A percentile compares a stretch with the other conserved stretches of the same genome.
phyloP scores from a whole-genome alignment of 441 rosid species.

The Populus trichocarpa region DNA sequence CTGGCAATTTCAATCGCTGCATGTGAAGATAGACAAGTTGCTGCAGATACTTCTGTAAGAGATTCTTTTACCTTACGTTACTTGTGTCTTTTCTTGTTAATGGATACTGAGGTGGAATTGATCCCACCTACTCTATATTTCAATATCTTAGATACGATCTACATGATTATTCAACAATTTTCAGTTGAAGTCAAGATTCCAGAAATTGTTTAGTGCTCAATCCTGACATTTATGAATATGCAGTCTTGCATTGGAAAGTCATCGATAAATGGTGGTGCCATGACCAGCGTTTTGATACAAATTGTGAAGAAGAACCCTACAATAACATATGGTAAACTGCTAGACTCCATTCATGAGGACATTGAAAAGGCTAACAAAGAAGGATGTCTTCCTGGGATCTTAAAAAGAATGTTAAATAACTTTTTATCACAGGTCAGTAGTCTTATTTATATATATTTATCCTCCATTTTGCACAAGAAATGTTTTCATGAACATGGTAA shows the following conservation, averaged over 20 bases:
- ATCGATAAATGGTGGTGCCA: slow-evolving; percentile 37
- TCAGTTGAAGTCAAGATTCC: not conserved
- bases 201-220: not conserved
- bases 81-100: not conserved
- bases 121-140: too few species aligned
- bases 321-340: slow-evolving; percentile 37
- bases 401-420: slow-evolving; percentile 19
- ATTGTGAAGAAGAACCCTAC: slow-evolving; percentile 8
- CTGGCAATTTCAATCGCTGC: slow-evolving; percentile 44
- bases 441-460: not conserved
- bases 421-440: slow-evolving; percentile 39
- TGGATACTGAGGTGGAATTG: too few species aligned
- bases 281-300: slow-evolving; percentile 36
- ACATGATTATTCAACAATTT: not conserved
- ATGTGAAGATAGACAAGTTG: slow-evolving; percentile 38
- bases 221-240: not conserved
- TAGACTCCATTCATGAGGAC: slow-evolving; percentile 27
- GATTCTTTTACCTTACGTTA: not conserved
- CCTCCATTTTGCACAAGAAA: not conserved
- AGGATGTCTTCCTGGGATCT: slow-evolving; percentile 26
- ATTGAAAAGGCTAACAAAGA: slow-evolving; percentile 29
- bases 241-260: slow-evolving; percentile 37
- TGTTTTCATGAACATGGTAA: not conserved
- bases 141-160: not conserved
- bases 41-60: slow-evolving; percentile 44